Evolutionary conservation across 495 filamentous ascomycete species (phyloP).

Genomic region (Neurospora sp.): DNA sequence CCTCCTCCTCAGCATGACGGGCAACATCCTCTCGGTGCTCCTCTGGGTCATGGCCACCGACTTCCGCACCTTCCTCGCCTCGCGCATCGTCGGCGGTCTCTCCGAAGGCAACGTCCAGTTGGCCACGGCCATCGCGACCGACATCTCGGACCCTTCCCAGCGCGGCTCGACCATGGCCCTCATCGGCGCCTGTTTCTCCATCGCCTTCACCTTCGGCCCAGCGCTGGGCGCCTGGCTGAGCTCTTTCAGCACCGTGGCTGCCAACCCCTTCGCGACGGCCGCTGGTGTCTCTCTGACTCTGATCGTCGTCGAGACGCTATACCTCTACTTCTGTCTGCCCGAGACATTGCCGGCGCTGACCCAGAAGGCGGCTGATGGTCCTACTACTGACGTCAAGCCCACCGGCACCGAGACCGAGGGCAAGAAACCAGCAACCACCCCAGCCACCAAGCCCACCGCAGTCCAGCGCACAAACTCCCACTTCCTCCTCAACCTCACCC

Average conservation of each 20-base stretch:
- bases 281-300: slow-evolving; percentile 75
- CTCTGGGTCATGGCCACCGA: slow-evolving; percentile 90
- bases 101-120: slow-evolving; percentile 97
- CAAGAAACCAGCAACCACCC: slow-evolving; percentile 5
- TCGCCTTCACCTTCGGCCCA: slow-evolving; percentile 94
- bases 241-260: slow-evolving; percentile 60
- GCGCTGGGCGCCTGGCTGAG: slow-evolving; percentile 80
- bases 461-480: slow-evolving; percentile 65
- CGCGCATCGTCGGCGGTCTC: slow-evolving; percentile 81
- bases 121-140: slow-evolving; percentile 91
- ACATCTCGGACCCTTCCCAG: slow-evolving; percentile 75
- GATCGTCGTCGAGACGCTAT: slow-evolving; percentile 75
- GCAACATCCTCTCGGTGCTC: slow-evolving; percentile 84
- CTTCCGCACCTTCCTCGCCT: slow-evolving; percentile 91
- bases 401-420: slow-evolving; percentile 12
- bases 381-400: too few species aligned
- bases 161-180: slow-evolving; percentile 89
- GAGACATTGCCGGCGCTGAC: slow-evolving; percentile 66
- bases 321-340: slow-evolving; percentile 78
- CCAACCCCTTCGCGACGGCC: slow-evolving; percentile 88
- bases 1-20: slow-evolving; percentile 86
- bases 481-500: slow-evolving; percentile 70
- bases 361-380: too few species aligned
- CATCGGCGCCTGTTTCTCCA: slow-evolving; percentile 91
- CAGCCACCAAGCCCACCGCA: slow-evolving; percentile 3